Base-by-base conservation (phyloP, 164 flowering plant species). In the Macadamia tetraphylla region DNA sequence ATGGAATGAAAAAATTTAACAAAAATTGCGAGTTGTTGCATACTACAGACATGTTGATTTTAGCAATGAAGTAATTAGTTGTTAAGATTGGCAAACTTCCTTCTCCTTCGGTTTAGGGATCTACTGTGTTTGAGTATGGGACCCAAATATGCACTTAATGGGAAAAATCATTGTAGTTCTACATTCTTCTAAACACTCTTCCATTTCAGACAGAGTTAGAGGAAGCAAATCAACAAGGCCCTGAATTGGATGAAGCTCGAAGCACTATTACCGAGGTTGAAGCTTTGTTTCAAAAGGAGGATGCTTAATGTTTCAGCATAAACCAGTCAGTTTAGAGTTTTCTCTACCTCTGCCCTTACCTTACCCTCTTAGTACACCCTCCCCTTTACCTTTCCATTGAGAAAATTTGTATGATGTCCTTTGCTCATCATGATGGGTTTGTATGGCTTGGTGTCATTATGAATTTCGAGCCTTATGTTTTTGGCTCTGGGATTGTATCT, bases 221-320 rank as follows among this genome's bases (percentile, higher is more conserved):
- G 70, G 88, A 88, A 46, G 68, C 76, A 17, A 74, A 81, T 58
- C 80, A 81, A 71, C 77, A 80, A 71, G 79, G 85, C 55, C 73
- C 84, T 29, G 97, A 91, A 75, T 68, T 91, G 60, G 89, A 82
- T 13, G 97, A 87, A 70, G 91, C 94, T 64, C 81, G 74, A 64
- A 74, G 57, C 63, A 67, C 72, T 31, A 77, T 85, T 17, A 52
- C 72, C 6, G 92, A 88, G 42, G 80, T 83, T 57, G 90, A 86
- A 65, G 65, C 83, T 29, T 52, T 83, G 53, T 76, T 86, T 71
- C 79, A 78, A 43, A 70, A 74, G 46, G 62, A 70, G 15, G 87
- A 86, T 14, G 86, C 70, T 17, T 83, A 81, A 73, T 14, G 17
- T 32, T 23, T 3, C 31, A 11, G 29, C 52, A 13, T 49, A 13